Evolutionary conservation across 176 grass and related monocot species (phyloP).

Genomic region (Hyparrhenia diplandra): DNA sequence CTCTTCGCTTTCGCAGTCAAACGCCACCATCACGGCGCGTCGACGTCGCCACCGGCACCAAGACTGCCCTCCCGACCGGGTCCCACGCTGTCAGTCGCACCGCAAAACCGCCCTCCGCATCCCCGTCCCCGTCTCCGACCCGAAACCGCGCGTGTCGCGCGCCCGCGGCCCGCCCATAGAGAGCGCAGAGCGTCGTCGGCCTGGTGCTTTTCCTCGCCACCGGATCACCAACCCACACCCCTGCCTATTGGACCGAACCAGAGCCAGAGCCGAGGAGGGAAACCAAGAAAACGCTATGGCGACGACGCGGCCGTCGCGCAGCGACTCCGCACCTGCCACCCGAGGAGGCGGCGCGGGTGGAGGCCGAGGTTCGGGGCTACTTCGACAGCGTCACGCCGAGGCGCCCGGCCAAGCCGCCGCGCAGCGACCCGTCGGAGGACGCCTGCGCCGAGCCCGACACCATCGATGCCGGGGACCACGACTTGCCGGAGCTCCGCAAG

Average conservation of each 20-base stretch:
- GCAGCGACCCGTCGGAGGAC: conserved; percentile 60
- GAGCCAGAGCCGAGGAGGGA: neutral
- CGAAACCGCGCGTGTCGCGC: conserved; percentile 1
- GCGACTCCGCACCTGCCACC: conserved; percentile 51
- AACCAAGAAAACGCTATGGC: neutral
- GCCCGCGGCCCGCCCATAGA: conserved; percentile 18
- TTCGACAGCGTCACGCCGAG: conserved; percentile 64
- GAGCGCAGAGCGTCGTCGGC: neutral
- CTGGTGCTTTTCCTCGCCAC: neutral
- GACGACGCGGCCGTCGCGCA: conserved; percentile 57
- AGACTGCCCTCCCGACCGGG: neutral
- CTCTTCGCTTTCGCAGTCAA: neutral
- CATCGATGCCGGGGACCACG: neutral
- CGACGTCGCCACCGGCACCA: neutral
- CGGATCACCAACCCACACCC: neutral
- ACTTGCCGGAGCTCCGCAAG: conserved; percentile 60
- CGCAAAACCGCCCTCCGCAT: neutral
- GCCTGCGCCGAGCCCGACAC: neutral
- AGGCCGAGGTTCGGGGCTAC: conserved; percentile 66
- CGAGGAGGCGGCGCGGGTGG: conserved; percentile 64
- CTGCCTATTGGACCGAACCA: neutral
- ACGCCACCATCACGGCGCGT: conserved; percentile 6
- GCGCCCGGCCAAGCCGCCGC: conserved; percentile 61
- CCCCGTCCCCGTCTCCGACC: neutral
- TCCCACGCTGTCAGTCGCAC: neutral